Percentiles rank a stretch among this genome's conserved stretches.
These are phyloP conservation scores for Boletus rubroflammeus DNA, from an alignment of 768 basidiomycete species.

Conservation along the genomic window DNA sequence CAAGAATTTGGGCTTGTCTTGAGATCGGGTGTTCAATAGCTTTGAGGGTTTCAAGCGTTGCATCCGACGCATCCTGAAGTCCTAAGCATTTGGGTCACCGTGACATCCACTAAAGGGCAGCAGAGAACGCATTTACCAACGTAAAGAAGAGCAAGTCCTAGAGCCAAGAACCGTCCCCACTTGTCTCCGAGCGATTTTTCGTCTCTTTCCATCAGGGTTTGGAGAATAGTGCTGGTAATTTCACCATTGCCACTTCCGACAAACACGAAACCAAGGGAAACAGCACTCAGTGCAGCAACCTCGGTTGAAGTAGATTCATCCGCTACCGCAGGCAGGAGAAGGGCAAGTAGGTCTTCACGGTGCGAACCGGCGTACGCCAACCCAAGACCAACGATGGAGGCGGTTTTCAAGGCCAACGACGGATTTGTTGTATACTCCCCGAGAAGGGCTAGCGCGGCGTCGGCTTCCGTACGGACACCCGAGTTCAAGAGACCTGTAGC, in stretches of 20 bases:
- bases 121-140: conserved; percentile 55
- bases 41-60: conserved; percentile 89
- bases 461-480: conserved; percentile 87
- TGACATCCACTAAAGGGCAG: neutral
- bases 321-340: conserved; percentile 76
- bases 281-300: conserved; percentile 77
- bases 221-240: conserved; percentile 82
- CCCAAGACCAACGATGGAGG: conserved; percentile 89
- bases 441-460: conserved; percentile 87
- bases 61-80: conserved; percentile 88
- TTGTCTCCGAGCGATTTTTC: conserved; percentile 82
- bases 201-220: conserved; percentile 83
- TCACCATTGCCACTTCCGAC: conserved; percentile 96
- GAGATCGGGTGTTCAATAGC: conserved; percentile 92
- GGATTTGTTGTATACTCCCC: conserved; percentile 88
- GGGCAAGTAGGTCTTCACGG: conserved; percentile 73
- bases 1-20: conserved; percentile 85
- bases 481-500: conserved; percentile 92
- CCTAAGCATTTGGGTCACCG: conserved; percentile 45
- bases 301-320: conserved; percentile 88
- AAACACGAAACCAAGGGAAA: conserved; percentile 92
- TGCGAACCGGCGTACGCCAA: conserved; percentile 95
- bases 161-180: conserved; percentile 87
- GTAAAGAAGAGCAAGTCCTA: conserved; percentile 88
- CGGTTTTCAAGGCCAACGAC: conserved; percentile 76